Conservation (phyloP, 345 rosid species). For the Acer campestre region DNA sequence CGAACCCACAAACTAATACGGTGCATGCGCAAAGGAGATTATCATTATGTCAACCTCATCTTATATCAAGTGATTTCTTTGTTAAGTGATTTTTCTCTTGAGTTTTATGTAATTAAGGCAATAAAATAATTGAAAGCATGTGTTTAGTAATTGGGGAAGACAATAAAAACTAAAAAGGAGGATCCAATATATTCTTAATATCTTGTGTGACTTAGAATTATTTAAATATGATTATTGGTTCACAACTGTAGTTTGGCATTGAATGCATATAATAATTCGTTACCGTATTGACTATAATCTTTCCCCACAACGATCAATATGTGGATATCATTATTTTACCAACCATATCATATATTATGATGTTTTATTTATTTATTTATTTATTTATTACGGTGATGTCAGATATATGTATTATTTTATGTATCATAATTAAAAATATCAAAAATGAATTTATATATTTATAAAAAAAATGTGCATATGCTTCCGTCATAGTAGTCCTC, state of each 20-base stretch:
- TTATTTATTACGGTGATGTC: not conserved
- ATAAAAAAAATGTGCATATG: not conserved
- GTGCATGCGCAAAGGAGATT: too few relatives aligned
- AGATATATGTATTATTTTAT: not conserved
- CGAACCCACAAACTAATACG: too few relatives aligned
- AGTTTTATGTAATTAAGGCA: conserved; percentile 3
- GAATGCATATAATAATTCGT: not conserved
- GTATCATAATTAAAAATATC: not conserved
- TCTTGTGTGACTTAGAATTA: conserved; percentile 2
- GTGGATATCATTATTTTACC: conserved; percentile 6
- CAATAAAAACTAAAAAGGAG: not conserved
- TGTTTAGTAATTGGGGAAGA: conserved; percentile 8
- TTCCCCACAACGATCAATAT: not conserved
- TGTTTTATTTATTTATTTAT: too few relatives aligned
- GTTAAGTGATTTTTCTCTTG: not conserved
- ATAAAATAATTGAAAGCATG: conserved; percentile 10
- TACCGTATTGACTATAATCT: not conserved
- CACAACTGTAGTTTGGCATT: not conserved
- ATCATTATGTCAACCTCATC: too few relatives aligned
- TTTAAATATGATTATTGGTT: not conserved
- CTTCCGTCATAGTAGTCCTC: not conserved
- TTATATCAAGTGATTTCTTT: not conserved
- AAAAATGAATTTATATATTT: not conserved
- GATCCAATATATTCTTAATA: conserved; percentile 8
- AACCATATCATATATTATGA: conserved; percentile 9